A percentile compares a stretch with the other conserved stretches of the same genome.
Evolutionary conservation across 228 moss, liverwort and hornwort species (phyloP).

Genomic region (Sphagnum fallax): DNA sequence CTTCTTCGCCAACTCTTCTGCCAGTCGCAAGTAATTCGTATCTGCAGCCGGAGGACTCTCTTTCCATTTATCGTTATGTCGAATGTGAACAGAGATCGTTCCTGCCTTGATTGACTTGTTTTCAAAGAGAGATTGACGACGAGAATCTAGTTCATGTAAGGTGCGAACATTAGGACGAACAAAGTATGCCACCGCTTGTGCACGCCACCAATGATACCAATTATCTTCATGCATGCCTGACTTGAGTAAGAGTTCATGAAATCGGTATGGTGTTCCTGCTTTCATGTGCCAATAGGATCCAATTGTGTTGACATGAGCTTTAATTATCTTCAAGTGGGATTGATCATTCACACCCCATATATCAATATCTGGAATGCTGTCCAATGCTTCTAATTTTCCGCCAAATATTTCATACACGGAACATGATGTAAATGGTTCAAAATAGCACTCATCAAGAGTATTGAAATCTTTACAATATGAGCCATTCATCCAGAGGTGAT

Average conservation of each 20-base stretch:
- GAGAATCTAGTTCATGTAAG: slow-evolving; percentile 8
- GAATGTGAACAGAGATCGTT: slow-evolving; percentile 23
- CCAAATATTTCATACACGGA: slow-evolving; percentile 24
- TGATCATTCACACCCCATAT: not conserved
- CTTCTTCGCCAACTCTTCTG: slow-evolving; percentile 6
- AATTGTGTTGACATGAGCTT: slow-evolving; percentile 4
- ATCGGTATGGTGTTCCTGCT: slow-evolving; percentile 5
- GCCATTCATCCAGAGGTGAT: slow-evolving; percentile 19
- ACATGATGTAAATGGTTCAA: slow-evolving; percentile 28
- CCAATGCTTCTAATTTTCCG: slow-evolving; percentile 7
- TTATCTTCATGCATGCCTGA: slow-evolving; percentile 1
- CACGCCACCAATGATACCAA: slow-evolving; percentile 36
- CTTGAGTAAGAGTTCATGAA: slow-evolving; percentile 1
- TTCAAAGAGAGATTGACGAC: slow-evolving; percentile 3
- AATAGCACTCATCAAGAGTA: slow-evolving; percentile 35
- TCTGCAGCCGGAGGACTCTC: slow-evolving; percentile 18
- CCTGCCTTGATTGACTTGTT: slow-evolving; percentile 6
- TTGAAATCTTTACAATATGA: slow-evolving; percentile 9
- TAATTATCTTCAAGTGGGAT: not conserved
- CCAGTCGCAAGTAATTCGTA: slow-evolving; percentile 5
- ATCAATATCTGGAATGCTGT: slow-evolving; percentile 8
- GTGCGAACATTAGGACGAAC: slow-evolving; percentile 24
- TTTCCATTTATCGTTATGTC: slow-evolving; percentile 18
- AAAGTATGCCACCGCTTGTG: slow-evolving; percentile 24
- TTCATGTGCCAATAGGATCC: slow-evolving; percentile 5